A percentile compares a stretch with the other conserved stretches of the same genome.
phyloP scores from a whole-genome alignment of 352 stramenopile genomes.

The Phytophthora kernoviae region DNA sequence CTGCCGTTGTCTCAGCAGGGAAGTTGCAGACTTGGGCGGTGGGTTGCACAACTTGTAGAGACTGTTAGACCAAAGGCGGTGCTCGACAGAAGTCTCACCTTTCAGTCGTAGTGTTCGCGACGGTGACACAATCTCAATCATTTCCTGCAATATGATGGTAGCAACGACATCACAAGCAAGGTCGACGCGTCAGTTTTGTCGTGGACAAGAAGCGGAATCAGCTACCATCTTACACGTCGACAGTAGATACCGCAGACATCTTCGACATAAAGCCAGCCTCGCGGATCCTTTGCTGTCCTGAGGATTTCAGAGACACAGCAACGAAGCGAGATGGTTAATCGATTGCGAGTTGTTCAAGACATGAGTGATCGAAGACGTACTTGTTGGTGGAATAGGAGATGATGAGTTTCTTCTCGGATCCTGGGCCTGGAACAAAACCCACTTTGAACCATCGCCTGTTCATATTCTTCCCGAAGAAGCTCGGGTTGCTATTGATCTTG shows the following conservation, averaged over 20 bases:
- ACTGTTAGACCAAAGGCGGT: conserved; percentile 82
- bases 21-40: conserved; percentile 19
- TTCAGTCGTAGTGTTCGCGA: conserved; percentile 76
- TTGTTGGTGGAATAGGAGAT: conserved; percentile 86
- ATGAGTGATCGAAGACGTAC: conserved; percentile 31
- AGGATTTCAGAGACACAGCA: background rate
- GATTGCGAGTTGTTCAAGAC: background rate
- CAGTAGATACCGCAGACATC: conserved; percentile 78
- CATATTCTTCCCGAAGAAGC: conserved; percentile 77
- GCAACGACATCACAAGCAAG: background rate
- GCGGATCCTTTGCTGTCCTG: conserved; percentile 75
- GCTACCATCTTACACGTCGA: conserved; percentile 45
- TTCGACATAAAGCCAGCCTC: conserved; percentile 83
- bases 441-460: conserved; percentile 84
- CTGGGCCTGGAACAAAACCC: conserved; percentile 48
- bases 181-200: background rate
- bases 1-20: conserved; percentile 7
- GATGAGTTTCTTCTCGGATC: conserved; percentile 65
- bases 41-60: conserved; percentile 75
- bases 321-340: conserved; percentile 2
- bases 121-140: conserved; percentile 85
- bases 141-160: conserved; percentile 42
- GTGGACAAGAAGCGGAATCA: background rate
- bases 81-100: conserved; percentile 78
- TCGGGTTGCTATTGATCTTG: conserved; percentile 88